Evolutionary conservation across 2,329 filamentous ascomycete genomes (phyloP).

Genomic region (Nannizziopsis barbatae): DNA sequence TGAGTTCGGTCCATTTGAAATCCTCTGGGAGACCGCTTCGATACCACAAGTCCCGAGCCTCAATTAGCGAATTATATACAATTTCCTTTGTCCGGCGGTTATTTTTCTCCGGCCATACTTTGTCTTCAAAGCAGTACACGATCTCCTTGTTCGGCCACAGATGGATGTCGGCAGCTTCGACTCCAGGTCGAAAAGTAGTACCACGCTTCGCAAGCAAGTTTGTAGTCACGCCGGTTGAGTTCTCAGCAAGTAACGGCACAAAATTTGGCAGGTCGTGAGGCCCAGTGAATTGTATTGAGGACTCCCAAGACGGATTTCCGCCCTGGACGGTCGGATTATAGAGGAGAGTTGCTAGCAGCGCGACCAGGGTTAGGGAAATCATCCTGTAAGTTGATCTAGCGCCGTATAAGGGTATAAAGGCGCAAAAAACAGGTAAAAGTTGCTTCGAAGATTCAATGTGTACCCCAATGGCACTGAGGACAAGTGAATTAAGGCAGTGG

Average conservation of each 20-base stretch:
- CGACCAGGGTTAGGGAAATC: too few species aligned
- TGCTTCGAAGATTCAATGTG: too few species aligned
- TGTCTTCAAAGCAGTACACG: conserved; percentile 3
- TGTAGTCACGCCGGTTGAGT: too few species aligned
- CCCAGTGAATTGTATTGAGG: neutral
- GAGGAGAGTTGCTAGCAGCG: too few species aligned
- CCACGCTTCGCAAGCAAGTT: neutral
- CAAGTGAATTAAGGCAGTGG: too few species aligned
- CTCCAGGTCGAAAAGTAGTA: neutral
- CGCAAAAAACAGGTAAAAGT: too few species aligned
- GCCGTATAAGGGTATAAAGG: too few species aligned
- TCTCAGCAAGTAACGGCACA: too few species aligned
- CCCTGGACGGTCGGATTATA: neutral
- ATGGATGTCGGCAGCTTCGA: neutral
- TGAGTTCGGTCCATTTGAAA: neutral
- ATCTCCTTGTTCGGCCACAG: neutral
- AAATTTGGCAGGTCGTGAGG: too few species aligned
- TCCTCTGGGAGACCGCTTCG: neutral
- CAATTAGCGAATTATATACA: neutral
- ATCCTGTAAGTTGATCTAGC: too few species aligned
- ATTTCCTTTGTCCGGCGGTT: conserved; percentile 3
- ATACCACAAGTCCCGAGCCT: neutral
- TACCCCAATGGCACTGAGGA: too few species aligned
- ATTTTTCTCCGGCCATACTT: neutral
- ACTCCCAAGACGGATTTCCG: neutral